These are phyloP conservation scores for Golubevia sp. DNA, from an alignment of 1,284 basidiomycete species.

Conservation along the genomic window DNA sequence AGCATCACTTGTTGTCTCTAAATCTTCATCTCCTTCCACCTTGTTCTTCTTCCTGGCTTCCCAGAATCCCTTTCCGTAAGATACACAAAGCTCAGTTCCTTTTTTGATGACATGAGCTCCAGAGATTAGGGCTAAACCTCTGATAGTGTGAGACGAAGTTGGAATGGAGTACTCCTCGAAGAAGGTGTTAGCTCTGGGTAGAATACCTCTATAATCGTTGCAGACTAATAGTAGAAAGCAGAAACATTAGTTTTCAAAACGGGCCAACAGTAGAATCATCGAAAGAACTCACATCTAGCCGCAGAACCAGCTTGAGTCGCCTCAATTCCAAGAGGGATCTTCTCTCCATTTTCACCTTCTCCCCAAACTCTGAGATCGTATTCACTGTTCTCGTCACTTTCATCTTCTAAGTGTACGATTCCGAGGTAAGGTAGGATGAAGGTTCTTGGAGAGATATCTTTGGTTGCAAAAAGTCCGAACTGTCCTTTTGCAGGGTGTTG, in stretches of 20 bases:
- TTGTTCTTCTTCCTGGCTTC: slow-evolving; percentile 62
- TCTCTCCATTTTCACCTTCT: slow-evolving; percentile 47
- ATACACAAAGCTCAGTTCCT: slow-evolving; percentile 83
- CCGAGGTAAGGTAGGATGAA: slow-evolving; percentile 82
- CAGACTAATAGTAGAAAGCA: slow-evolving; percentile 14
- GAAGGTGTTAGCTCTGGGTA: slow-evolving; percentile 27
- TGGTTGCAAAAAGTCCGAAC: slow-evolving; percentile 76
- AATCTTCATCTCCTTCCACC: too few species aligned
- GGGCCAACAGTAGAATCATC: background rate
- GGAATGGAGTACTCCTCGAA: slow-evolving; percentile 58
- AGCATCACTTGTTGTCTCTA: too few species aligned
- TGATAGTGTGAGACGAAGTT: slow-evolving; percentile 69
- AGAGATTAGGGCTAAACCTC: slow-evolving; percentile 26
- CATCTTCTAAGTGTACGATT: slow-evolving; percentile 77
- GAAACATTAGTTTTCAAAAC: background rate
- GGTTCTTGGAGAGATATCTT: slow-evolving; percentile 71
- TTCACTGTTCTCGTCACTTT: slow-evolving; percentile 69
- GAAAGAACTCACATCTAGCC: slow-evolving; percentile 55
- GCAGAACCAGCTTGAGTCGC: slow-evolving; percentile 79
- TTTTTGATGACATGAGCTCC: slow-evolving; percentile 71
- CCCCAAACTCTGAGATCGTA: slow-evolving; percentile 71
- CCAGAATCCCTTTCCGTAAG: slow-evolving; percentile 95
- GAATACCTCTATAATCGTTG: slow-evolving; percentile 49
- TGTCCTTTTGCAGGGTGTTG: slow-evolving; percentile 81
- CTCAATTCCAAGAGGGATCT: slow-evolving; percentile 67